These are phyloP conservation scores for Apiosordaria backusii DNA, from an alignment of 495 filamentous ascomycete species.

Conservation along the genomic window DNA sequence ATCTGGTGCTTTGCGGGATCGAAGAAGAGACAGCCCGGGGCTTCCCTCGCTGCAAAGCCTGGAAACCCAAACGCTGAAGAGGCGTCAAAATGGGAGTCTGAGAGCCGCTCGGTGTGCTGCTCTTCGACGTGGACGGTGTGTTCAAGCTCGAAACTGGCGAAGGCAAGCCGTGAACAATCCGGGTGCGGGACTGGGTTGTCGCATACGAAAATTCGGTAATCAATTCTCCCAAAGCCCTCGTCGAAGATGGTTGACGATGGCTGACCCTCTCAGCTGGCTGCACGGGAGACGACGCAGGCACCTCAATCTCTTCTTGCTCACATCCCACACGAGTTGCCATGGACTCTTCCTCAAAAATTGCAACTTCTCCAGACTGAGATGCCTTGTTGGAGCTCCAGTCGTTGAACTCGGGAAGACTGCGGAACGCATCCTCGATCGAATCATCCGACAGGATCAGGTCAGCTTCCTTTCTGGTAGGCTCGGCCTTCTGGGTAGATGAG, in stretches of 20 bases:
- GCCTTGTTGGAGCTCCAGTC: too few species aligned
- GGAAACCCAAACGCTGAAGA: slow-evolving; percentile 47
- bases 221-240: slow-evolving; percentile 17
- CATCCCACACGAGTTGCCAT: neutral
- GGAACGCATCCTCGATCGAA: slow-evolving; percentile 44
- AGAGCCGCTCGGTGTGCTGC: slow-evolving; percentile 21
- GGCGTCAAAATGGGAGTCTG: slow-evolving; percentile 36
- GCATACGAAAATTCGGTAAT: slow-evolving; percentile 29
- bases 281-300: slow-evolving; percentile 28
- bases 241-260: slow-evolving; percentile 1
- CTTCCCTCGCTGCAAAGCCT: slow-evolving; percentile 35
- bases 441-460: slow-evolving; percentile 44
- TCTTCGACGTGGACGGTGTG: slow-evolving; percentile 17
- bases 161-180: slow-evolving; percentile 30
- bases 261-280: too few species aligned
- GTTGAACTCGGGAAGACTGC: slow-evolving; percentile 41
- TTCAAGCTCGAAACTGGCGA: slow-evolving; percentile 31
- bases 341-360: slow-evolving; percentile 28
- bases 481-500: slow-evolving; percentile 22
- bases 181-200: slow-evolving; percentile 16
- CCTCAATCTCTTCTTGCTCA: slow-evolving; percentile 30
- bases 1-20: slow-evolving; percentile 13
- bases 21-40: slow-evolving; percentile 38
- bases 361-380: slow-evolving; percentile 20
- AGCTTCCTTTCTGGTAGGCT: slow-evolving; percentile 15